Evolutionary conservation across 2,329 filamentous ascomycete species (phyloP).

Genomic region (Arthrobotrys musiformis): DNA sequence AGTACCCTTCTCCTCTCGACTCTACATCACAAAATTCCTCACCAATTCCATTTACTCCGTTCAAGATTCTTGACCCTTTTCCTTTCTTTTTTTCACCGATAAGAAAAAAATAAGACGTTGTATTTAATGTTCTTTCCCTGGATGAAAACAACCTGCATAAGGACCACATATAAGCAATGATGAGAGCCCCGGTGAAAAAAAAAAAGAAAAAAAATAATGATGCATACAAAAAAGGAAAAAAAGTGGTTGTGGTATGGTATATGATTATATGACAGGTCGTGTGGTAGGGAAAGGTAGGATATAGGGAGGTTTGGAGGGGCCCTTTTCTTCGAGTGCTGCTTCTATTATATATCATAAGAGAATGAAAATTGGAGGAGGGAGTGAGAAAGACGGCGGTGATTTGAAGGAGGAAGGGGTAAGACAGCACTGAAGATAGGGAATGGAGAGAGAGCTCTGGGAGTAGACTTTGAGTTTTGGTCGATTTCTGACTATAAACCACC

Average conservation of each 20-base stretch:
- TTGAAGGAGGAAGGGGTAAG: background rate
- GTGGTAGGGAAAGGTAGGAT: background rate
- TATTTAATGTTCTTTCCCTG: conserved; percentile 45
- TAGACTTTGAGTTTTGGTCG: conserved; percentile 1
- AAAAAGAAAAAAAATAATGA: conserved; percentile 18
- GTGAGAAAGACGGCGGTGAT: background rate
- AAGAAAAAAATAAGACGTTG: conserved; percentile 37
- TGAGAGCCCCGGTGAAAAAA: conserved; percentile 50
- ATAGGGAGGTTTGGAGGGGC: background rate
- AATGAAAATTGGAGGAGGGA: background rate
- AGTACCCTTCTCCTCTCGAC: background rate
- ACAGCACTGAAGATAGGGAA: conserved; percentile 6
- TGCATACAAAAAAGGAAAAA: conserved; percentile 29
- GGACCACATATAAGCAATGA: conserved; percentile 46
- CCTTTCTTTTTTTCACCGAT: conserved; percentile 33
- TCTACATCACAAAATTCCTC: background rate
- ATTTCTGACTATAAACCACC: conserved; percentile 10
- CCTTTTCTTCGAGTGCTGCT: conserved; percentile 16
- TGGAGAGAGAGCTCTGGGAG: background rate
- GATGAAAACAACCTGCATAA: conserved; percentile 42
- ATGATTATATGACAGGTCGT: conserved; percentile 56
- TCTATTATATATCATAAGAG: conserved; percentile 37
- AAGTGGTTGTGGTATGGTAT: conserved; percentile 8
- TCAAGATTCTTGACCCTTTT: background rate
- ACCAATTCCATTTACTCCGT: too few relatives aligned